A percentile compares a stretch with the other conserved stretches of the same genome.
Conservation (phyloP, 108 stramenopile genomes). For the Seminavis robusta region DNA sequence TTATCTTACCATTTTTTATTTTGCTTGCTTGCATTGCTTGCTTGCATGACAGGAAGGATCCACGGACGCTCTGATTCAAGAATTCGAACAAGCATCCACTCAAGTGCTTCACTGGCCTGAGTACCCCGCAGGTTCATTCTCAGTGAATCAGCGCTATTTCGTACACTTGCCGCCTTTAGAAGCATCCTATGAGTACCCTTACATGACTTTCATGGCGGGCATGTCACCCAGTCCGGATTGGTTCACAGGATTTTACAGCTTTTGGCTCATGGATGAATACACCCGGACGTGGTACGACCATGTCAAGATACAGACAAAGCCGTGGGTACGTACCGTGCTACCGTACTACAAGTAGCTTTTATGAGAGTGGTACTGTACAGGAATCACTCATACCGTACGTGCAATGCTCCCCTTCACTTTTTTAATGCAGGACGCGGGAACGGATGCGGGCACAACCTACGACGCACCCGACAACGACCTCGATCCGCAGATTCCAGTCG, state of each 20-base stretch:
- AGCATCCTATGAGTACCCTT: slow-evolving; percentile 31
- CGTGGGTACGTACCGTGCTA: too few species aligned
- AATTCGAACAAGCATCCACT: slow-evolving; percentile 35
- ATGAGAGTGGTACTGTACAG: too few species aligned
- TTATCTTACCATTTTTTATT: background rate
- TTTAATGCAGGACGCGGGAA: slow-evolving; percentile 46
- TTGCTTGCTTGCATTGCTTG: too few species aligned
- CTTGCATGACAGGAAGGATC: slow-evolving; percentile 48
- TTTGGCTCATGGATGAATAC: slow-evolving; percentile 26
- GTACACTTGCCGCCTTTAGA: slow-evolving; percentile 35
- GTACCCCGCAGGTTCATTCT: slow-evolving; percentile 24
- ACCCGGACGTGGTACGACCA: slow-evolving; percentile 40
- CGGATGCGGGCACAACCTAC: slow-evolving; percentile 47
- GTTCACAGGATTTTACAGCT: slow-evolving; percentile 45
- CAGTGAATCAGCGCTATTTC: slow-evolving; percentile 38
- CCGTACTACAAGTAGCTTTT: too few species aligned
- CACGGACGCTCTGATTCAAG: slow-evolving; percentile 26
- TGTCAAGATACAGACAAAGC: slow-evolving; percentile 33
- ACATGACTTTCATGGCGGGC: slow-evolving; percentile 27
- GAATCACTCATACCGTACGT: too few species aligned
- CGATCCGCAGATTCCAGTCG: slow-evolving; percentile 32
- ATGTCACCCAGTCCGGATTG: slow-evolving; percentile 48
- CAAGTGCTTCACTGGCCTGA: slow-evolving; percentile 17
- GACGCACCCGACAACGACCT: slow-evolving; percentile 34
- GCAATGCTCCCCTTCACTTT: too few species aligned